phyloP scores from a whole-genome alignment of 768 basidiomycete species.

The Suillus discolor region DNA sequence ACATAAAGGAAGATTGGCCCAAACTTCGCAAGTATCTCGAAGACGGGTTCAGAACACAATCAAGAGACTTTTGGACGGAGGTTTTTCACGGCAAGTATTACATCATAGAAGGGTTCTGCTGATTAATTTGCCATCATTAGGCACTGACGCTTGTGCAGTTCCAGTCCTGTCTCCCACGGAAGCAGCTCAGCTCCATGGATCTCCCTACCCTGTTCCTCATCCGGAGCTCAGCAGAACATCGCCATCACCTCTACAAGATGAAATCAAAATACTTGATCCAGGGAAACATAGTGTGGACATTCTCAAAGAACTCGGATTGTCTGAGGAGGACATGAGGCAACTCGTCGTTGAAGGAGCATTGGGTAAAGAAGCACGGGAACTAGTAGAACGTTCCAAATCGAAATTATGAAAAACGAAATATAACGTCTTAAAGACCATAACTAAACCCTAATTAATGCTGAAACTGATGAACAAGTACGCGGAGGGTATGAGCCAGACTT shows the following conservation, averaged over 20 bases:
- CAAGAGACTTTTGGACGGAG: slow-evolving; percentile 69
- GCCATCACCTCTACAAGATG: slow-evolving; percentile 16
- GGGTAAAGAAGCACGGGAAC: slow-evolving; percentile 33
- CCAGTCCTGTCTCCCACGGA: slow-evolving; percentile 69
- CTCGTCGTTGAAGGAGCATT: slow-evolving; percentile 53
- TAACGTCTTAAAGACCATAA: neutral
- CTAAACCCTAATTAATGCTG: neutral
- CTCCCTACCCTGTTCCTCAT: slow-evolving; percentile 51
- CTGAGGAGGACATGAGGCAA: slow-evolving; percentile 37
- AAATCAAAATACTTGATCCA: slow-evolving; percentile 36
- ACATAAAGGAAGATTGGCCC: slow-evolving; percentile 55
- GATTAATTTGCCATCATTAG: slow-evolving; percentile 35
- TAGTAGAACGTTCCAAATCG: slow-evolving; percentile 22
- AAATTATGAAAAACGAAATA: slow-evolving; percentile 23
- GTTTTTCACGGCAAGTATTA: slow-evolving; percentile 60
- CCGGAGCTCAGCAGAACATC: slow-evolving; percentile 45
- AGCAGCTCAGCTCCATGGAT: slow-evolving; percentile 48
- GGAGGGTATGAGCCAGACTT: no score
- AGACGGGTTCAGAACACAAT: slow-evolving; percentile 60
- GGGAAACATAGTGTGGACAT: slow-evolving; percentile 59
- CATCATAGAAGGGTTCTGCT: neutral
- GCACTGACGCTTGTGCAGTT: slow-evolving; percentile 69
- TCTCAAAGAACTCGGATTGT: slow-evolving; percentile 53
- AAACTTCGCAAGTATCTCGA: slow-evolving; percentile 57
- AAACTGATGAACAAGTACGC: neutral